phyloP scores from a whole-genome alignment of 352 stramenopile species.

The Phytophthora pseudosyringae region DNA sequence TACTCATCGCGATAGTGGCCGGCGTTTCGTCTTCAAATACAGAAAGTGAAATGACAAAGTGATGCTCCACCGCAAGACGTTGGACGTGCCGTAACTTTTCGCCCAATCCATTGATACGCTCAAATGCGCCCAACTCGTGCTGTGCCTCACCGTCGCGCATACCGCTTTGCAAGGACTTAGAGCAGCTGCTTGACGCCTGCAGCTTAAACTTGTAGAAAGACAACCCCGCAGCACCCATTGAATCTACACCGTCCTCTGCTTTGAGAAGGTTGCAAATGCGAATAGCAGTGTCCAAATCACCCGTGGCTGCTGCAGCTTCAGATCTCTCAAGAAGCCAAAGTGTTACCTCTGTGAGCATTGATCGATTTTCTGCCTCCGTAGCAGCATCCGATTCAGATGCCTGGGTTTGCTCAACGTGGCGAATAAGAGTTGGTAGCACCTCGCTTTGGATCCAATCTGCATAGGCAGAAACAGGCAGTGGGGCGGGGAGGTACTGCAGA shows the following conservation, averaged over 20 bases:
- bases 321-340: slow-evolving; percentile 44
- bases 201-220: slow-evolving; percentile 39
- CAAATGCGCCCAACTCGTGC: slow-evolving; percentile 12
- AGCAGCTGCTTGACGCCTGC: slow-evolving; percentile 3
- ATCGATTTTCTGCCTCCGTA: background rate
- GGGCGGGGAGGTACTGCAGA: slow-evolving; percentile 41
- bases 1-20: slow-evolving; percentile 74
- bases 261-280: slow-evolving; percentile 42
- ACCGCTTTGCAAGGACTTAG: background rate
- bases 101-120: slow-evolving; percentile 40
- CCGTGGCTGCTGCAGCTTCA: slow-evolving; percentile 30
- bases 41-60: slow-evolving; percentile 64
- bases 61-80: slow-evolving; percentile 47
- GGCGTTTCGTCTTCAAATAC: slow-evolving; percentile 68
- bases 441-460: slow-evolving; percentile 60
- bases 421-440: slow-evolving; percentile 55
- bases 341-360: slow-evolving; percentile 34
- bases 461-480: slow-evolving; percentile 54
- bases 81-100: slow-evolving; percentile 65
- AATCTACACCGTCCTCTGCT: background rate
- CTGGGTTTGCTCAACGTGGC: slow-evolving; percentile 23
- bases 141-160: background rate
- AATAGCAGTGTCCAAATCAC: slow-evolving; percentile 41
- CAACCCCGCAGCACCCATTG: background rate
- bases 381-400: slow-evolving; percentile 1